phyloP scores from a whole-genome alignment of 2,329 filamentous ascomycete species.

The Clarireedia sp. region DNA sequence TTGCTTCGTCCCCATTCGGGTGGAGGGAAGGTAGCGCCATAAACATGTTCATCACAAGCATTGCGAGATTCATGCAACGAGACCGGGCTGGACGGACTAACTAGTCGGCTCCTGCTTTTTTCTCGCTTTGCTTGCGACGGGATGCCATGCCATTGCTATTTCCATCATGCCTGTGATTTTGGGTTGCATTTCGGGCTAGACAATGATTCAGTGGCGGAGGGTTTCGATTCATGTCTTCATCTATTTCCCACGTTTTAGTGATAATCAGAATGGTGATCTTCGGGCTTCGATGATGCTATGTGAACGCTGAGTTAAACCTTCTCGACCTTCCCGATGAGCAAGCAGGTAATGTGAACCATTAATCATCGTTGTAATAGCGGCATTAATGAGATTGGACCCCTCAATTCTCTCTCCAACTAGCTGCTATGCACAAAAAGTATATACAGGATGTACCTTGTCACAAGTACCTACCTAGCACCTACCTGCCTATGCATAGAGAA shows the following conservation, averaged over 20 bases:
- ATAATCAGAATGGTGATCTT: not conserved
- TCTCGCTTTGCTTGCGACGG: not conserved
- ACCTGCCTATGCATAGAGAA: not conserved
- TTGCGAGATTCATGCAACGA: slow-evolving; percentile 12
- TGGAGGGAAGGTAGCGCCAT: not conserved
- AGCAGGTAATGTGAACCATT: not conserved
- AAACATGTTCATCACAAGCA: slow-evolving; percentile 19
- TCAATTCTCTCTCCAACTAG: not conserved
- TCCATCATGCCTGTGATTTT: not conserved
- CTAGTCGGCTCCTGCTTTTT: not conserved
- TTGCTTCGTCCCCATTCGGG: not conserved
- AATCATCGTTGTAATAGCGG: slow-evolving; percentile 7
- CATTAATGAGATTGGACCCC: not conserved
- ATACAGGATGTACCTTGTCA: slow-evolving; percentile 6
- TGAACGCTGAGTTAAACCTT: not conserved
- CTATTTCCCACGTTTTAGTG: not conserved
- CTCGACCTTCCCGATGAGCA: not conserved
- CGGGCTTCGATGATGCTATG: not conserved
- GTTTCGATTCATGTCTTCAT: not conserved
- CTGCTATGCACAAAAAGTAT: not conserved
- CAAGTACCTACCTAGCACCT: not conserved
- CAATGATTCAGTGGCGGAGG: not conserved
- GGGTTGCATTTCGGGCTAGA: not conserved
- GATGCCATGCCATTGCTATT: not conserved
- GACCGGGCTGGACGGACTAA: not conserved